A percentile compares a stretch with the other conserved stretches of the same genome.
These are phyloP conservation scores for Saccharomycopsis sp. DNA, from an alignment of 805 yeast species.

Conservation along the genomic window DNA sequence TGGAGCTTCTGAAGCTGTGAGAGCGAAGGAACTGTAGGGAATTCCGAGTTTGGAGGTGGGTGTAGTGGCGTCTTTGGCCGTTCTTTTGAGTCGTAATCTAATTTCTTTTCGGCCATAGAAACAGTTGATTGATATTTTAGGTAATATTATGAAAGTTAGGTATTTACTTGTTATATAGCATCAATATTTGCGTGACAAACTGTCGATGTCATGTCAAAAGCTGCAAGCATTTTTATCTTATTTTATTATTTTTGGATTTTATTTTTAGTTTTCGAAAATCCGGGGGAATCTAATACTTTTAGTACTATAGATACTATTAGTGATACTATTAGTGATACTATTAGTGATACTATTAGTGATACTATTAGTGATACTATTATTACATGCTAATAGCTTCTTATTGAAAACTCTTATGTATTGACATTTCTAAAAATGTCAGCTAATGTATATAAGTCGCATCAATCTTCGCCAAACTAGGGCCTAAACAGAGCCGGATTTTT, in stretches of 20 bases:
- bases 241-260: background rate
- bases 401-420: too few species aligned
- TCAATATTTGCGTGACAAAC: background rate
- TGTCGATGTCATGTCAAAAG: background rate
- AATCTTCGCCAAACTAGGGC: constrained; percentile 68
- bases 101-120: background rate
- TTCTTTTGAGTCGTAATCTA: constrained; percentile 9
- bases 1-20: constrained; percentile 4
- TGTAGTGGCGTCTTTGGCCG: constrained; percentile 18
- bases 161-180: background rate
- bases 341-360: too few species aligned
- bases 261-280: background rate
- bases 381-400: too few species aligned
- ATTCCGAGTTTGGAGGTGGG: constrained; percentile 17
- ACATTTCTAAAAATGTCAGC: background rate
- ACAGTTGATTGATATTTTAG: too few species aligned
- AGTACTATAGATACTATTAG: too few species aligned
- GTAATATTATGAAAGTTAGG: too few species aligned
- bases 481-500: constrained; percentile 67
- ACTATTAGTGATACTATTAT: too few species aligned
- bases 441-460: constrained; percentile 72
- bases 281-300: too few species aligned
- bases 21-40: constrained; percentile 6
- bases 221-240: background rate
- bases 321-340: too few species aligned